Evolutionary conservation across 441 rosid species (phyloP), one percentile per base, ranked within the genome.

Genomic region (Bocquillonia castaneifolia): DNA sequence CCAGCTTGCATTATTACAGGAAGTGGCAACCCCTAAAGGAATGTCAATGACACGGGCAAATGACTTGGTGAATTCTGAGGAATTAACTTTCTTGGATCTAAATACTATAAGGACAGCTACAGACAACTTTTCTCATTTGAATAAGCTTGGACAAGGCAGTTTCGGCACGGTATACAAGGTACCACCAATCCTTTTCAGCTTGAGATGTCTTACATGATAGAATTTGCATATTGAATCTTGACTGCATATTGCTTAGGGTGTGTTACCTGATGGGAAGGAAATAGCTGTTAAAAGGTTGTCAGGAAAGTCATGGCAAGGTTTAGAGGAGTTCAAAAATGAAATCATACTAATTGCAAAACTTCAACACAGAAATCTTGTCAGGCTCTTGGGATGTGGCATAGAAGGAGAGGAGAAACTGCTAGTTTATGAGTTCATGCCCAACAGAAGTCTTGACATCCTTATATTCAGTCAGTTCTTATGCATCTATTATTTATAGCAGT

Each of bases 91-190:
- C 73, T 47, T 74, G 63, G 71, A 74, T 56, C 59, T 75, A 6
- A 39, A 55, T 50, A 55, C 44, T 31, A 52, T 62, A 25, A 61
- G 8, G 20, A 44, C 61, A 6, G 94, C 94, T 18, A 86, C 94
- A 0, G 37, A 79, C 26, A 76, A 85, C 57, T 88, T 88, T 36
- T 63, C 88, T 7, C 65, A 70, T 3, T 47, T 75, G 18, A 81
- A 79, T 54, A 82, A 81, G 74, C 81, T 88, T 25, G 94, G 94
- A 18, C 86, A 82, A 71, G 94, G 96, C 36, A 93, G 92, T 57
- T 90, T 88, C 36, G 96, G 96, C 34, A 25, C 77, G n/a, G 96
- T 90, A 25, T 88, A 86, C 73, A 82, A 84, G 96, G 92, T 90
- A 85, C 70, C 22, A 13, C 37, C 52, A 7, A 15, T 12, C 25